Base-by-base conservation (phyloP, 2,329 filamentous ascomycete species). In the Aureobasidium sp. region DNA sequence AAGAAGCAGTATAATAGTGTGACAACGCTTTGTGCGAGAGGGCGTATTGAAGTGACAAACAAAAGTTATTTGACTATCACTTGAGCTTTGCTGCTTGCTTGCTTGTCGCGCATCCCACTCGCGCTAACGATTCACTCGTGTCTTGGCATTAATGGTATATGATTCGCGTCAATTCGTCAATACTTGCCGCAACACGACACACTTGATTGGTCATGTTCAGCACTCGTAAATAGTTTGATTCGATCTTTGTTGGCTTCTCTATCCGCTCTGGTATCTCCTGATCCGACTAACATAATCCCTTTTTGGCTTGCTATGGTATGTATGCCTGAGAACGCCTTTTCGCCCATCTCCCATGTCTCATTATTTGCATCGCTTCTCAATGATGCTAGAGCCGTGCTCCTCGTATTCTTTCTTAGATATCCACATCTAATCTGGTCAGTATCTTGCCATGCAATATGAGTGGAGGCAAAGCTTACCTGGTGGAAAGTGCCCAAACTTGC, bases 331-430 rank as follows among this genome's bases (percentile, higher is more conserved):
- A 47, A 59, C 54, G 54, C 54, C 54, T 39, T 45, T 59, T 59
- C 42, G 42, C 44, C 42, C 14, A 32, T 48, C n/a, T 30, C 27
- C 27, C 45, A 30, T 59, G 34, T 50, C 32, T 47, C 57, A 50
- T 59, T 61, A 97, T 79, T 96, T 96, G 82, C 93, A 97, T 69
- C 93, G 82, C 84, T 96, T 97, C 81, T 97, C 93, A 48, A 97
- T 90, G 68, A 97, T 92, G 66, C 85, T 85, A 6, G 86, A 80
- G 1, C 94, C 94, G 74, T 96, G 92, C 80, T 99, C 95, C 66
- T 97, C 91, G 70, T 97, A 97, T 79, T 99, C 94, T 80, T 96
- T 96, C 75, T 86, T 90, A 29, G 88, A 93, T 68, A 99, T 95
- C 94, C 94, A 99, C 89, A 99, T 93, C 79, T 72, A 39, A 6